Evolutionary conservation across 225 moss, liverwort and hornwort species (phyloP).

Genomic region (Pseudoscleropodium purum): DNA sequence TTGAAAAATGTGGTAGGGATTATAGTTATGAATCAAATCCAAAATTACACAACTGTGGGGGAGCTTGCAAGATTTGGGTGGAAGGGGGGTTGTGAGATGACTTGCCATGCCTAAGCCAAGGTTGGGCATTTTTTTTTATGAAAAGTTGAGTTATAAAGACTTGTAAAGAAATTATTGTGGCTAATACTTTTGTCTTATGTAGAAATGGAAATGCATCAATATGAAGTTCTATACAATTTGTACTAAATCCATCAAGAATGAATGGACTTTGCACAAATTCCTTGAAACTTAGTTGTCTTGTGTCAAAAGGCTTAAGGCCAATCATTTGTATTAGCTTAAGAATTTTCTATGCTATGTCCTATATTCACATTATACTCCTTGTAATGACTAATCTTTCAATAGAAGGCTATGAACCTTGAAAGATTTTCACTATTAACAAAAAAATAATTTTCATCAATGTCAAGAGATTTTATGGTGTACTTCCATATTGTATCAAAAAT

Average conservation of each 20-base stretch:
- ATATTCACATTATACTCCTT: background rate
- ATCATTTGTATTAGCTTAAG: no score
- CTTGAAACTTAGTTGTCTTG: background rate
- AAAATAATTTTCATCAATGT: background rate
- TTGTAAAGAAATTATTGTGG: background rate
- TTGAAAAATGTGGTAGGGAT: background rate
- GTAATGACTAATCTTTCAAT: background rate
- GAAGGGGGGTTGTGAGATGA: no score
- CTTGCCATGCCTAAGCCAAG: background rate
- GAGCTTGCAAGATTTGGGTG: no score
- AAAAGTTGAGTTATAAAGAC: background rate
- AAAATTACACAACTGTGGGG: background rate
- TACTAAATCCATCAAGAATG: background rate
- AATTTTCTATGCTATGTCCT: background rate
- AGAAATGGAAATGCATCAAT: background rate
- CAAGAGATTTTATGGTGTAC: accelerated
- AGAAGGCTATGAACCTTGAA: background rate
- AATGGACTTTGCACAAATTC: background rate
- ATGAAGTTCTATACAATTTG: background rate
- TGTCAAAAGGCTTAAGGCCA: background rate
- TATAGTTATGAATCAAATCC: background rate
- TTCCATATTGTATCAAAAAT: background rate
- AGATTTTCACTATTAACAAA: background rate
- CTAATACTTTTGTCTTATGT: background rate
- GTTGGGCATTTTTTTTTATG: no score